Evolutionary conservation across 2,329 filamentous ascomycete genomes (phyloP).

Genomic region (Penicillium verrucosum): DNA sequence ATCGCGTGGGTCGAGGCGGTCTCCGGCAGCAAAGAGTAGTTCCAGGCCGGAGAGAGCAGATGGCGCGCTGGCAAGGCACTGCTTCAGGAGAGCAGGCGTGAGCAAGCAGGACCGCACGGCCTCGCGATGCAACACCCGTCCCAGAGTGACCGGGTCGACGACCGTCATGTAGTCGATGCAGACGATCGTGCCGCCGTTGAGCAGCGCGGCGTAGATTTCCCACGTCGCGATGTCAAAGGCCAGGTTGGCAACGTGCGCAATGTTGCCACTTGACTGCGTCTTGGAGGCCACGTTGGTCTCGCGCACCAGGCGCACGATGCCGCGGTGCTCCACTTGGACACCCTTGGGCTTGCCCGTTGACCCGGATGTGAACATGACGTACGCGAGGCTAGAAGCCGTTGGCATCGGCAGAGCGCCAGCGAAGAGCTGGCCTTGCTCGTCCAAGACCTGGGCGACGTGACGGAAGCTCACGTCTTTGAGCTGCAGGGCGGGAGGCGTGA

Average conservation of each 20-base stretch:
- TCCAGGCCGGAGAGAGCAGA: too few relatives aligned
- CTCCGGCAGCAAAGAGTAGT: too few relatives aligned
- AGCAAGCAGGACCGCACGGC: background rate
- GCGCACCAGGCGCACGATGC: background rate
- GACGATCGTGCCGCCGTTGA: background rate
- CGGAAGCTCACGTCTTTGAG: too few relatives aligned
- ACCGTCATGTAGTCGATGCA: background rate
- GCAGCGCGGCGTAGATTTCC: background rate
- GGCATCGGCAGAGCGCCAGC: too few relatives aligned
- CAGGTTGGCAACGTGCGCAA: background rate
- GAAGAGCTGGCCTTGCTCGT: too few relatives aligned
- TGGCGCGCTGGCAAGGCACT: too few relatives aligned
- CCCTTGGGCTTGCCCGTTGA: background rate
- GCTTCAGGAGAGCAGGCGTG: background rate
- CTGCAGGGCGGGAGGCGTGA: too few relatives aligned
- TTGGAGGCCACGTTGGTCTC: background rate
- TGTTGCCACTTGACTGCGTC: too few relatives aligned
- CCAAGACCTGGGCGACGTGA: too few relatives aligned
- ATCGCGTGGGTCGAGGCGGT: too few relatives aligned
- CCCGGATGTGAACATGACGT: background rate
- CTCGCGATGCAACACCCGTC: background rate
- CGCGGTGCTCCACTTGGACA: background rate
- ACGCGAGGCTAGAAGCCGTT: background rate
- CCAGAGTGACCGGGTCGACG: background rate
- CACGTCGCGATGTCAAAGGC: background rate